Conservation (phyloP, 1,139 yeast genomes). For the Geotrichum candidum region DNA sequence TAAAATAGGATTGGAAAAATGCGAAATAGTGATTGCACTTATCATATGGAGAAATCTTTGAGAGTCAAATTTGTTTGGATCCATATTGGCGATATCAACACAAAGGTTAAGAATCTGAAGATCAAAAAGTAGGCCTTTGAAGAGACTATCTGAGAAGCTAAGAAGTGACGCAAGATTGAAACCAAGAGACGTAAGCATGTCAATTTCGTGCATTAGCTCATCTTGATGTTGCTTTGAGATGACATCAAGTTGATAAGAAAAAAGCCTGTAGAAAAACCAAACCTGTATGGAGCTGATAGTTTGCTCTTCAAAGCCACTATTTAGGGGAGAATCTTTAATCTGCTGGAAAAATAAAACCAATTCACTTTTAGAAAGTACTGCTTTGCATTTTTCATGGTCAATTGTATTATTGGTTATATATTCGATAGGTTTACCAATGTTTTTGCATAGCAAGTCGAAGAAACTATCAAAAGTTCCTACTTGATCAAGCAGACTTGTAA, state of each 20-base stretch:
- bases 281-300: not conserved
- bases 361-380: not conserved
- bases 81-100: slow-evolving; percentile 6
- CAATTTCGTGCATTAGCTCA: not conserved
- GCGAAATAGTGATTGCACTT: slow-evolving; percentile 6
- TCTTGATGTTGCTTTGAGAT: not conserved
- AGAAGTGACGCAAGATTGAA: not conserved
- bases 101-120: not conserved
- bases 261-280: not conserved
- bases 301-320: not conserved
- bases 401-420: not conserved
- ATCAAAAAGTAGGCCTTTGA: slow-evolving; percentile 8
- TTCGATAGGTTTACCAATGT: not conserved
- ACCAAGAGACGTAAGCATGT: not conserved
- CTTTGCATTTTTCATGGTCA: not conserved
- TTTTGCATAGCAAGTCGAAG: not conserved
- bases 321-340: not conserved
- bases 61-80: not conserved
- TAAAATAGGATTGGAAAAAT: slow-evolving; percentile 2
- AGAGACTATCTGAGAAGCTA: not conserved
- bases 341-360: not conserved
- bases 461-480: not conserved
- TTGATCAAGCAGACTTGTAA: not conserved
- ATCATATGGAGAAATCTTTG: slow-evolving; percentile 2
- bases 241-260: not conserved